Base-by-base conservation (phyloP, 768 basidiomycete species). In the Lactifluus pinguis region DNA sequence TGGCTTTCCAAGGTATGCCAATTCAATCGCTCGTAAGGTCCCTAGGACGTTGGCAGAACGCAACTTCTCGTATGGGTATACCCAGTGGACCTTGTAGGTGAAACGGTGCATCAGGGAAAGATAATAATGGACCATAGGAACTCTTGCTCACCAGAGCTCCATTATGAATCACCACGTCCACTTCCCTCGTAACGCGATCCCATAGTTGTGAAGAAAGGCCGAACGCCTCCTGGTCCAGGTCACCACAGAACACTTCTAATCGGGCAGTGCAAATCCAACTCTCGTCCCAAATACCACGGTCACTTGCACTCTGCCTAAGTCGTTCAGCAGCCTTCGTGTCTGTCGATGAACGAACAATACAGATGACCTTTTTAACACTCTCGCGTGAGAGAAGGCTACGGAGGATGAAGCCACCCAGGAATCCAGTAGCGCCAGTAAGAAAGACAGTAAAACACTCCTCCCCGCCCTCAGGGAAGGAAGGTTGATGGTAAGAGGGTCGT, bases 391-490 rank as follows among this genome's bases (percentile, higher is more conserved):
- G 80, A 44, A 99, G 77, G 69, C 95, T 87, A 42, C 79, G 78
- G 52, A 98, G 76, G 62, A 98, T 82, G 72, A 95, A 98, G 6
- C 92, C 93, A 14, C 97, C 97, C 15, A 99, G 79, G 79, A 95
- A 99, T 2, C 97, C 97, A 9, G 97, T 98, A 5, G 92, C 95
- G 6, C 97, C 97, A 6, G 97, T 98, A 34, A 99, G 81, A 78
- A 99, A 97, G 34, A 98, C 80, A 0, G 89, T 91, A 45, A 94
- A 65, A 13, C 77, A 73, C 48, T 76, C 79, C 48, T 76, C 79
- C 29, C 73, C 69, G 21, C 71, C 68, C 66, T 85, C 85, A 65
- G 85, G 81, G n/a, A 75, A 56, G 0, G 86, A 76, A 2, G 84
- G 72, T n/a, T 82, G 74, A 0, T 79, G 72, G 72, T 93, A 98